Evolutionary conservation across 73 alveolate genomes (phyloP).

Genomic region (Tetrahymena malaccensis): DNA sequence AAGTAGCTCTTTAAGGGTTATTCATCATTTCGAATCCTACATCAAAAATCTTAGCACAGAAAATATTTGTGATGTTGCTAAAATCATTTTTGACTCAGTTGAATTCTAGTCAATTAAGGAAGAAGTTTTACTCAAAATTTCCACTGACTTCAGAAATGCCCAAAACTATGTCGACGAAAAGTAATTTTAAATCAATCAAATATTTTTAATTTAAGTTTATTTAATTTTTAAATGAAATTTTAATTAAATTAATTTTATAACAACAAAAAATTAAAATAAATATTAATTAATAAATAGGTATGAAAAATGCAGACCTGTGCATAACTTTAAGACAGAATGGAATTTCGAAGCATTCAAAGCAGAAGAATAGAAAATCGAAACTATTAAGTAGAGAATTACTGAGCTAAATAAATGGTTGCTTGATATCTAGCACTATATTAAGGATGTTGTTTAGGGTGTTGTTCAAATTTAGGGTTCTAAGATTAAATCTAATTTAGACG

Average conservation of each 20-base stretch:
- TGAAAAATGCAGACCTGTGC: conserved; percentile 69
- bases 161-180: conserved; percentile 40
- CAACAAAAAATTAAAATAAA: too few relatives aligned
- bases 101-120: conserved; percentile 45
- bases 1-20: conserved; percentile 50
- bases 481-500: conserved; percentile 54
- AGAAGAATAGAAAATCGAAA: conserved; percentile 41
- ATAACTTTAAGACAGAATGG: conserved; percentile 54
- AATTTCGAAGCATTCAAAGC: conserved; percentile 62
- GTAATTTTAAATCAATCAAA: background rate
- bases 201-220: background rate
- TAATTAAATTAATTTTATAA: too few relatives aligned
- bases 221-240: background rate
- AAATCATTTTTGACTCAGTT: conserved; percentile 54
- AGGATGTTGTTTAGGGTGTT: conserved; percentile 50
- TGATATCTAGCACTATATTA: conserved; percentile 44
- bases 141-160: conserved; percentile 58
- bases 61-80: conserved; percentile 39
- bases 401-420: conserved; percentile 57
- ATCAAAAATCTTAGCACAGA: conserved; percentile 52
- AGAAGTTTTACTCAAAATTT: conserved; percentile 50
- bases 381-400: conserved; percentile 48
- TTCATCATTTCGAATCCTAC: conserved; percentile 48
- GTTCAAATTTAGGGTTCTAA: conserved; percentile 60
- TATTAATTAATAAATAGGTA: background rate